Evolutionary conservation across 2,329 filamentous ascomycete species (phyloP).

Genomic region (Aspergillus japonicus): DNA sequence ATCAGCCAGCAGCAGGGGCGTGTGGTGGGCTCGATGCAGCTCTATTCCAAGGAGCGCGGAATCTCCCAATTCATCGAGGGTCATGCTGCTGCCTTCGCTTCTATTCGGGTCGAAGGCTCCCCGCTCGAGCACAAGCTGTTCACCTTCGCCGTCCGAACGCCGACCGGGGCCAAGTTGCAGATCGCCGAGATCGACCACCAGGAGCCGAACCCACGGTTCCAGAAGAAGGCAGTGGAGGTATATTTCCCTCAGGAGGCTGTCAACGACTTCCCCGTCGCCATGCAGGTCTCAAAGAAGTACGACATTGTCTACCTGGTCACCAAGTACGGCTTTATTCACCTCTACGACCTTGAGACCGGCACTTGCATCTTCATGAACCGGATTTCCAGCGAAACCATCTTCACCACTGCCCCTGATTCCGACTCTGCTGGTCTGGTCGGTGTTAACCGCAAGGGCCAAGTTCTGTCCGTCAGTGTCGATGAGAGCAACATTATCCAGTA

Average conservation of each 20-base stretch:
- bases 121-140: conserved; percentile 92
- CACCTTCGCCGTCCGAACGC: conserved; percentile 89
- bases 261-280: conserved; percentile 96
- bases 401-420: conserved; percentile 82
- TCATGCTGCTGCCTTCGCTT: conserved; percentile 92
- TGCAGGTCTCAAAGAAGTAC: conserved; percentile 96
- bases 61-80: conserved; percentile 98
- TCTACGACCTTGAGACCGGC: conserved; percentile 95
- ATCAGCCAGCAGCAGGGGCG: conserved; percentile 92
- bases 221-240: conserved; percentile 95
- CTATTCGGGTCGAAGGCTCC: conserved; percentile 82
- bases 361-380: conserved; percentile 99
- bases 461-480: conserved; percentile 89
- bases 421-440: conserved; percentile 86
- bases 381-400: conserved; percentile 98
- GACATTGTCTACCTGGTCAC: conserved; percentile 96
- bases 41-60: conserved; percentile 92
- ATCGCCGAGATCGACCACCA: conserved; percentile 96
- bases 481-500: conserved; percentile 91
- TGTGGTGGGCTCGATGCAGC: conserved; percentile 93
- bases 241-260: conserved; percentile 95
- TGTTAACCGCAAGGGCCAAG: conserved; percentile 97
- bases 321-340: conserved; percentile 98
- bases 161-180: conserved; percentile 89
- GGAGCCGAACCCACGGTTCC: conserved; percentile 81